Evolutionary conservation across 2,329 filamentous ascomycete genomes (phyloP), one percentile per base, ranked within the genome.

Genomic region (Camillea tinctor): DNA sequence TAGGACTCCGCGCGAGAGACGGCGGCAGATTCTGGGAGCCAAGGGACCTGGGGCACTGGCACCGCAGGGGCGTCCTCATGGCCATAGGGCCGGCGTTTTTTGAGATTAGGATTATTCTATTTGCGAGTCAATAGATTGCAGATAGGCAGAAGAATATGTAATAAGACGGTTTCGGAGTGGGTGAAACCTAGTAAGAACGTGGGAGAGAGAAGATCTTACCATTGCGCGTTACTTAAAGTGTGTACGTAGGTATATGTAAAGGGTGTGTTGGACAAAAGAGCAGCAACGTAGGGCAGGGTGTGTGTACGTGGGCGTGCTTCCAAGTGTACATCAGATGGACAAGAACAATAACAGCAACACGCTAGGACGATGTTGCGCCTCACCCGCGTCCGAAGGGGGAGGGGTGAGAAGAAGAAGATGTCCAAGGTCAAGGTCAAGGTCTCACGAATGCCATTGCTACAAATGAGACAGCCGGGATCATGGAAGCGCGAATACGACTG

Each of bases 51-150:
- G 67, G 73, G 66, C 61, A 69, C 71, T 66, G 72, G 67, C 71
- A 74, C 75, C 64, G 67, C 66, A 72, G 73, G 69, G 66, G 71
- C 68, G 66, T 75, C 75, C 62, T 74, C 75, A 60, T 73, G 71
- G 69, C 71, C 72, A 68, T 76, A 75, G 65, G 74, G 73, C 73
- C 78, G 76, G 60, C 79, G 78, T 72, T 78, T 80, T 72, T 77
- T 80, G 65, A 76, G 71, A 67, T 74, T 73, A 68, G 65, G 72
- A 66, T 72, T 72, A 70, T 71, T 72, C 73, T 75, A 71, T 64
- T 70, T 61, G 66, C 67, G 65, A 66, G 69, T 74, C 71, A 75
- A 73, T 66, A 60, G 60, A 68, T 68, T 66, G 72, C 66, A 72
- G 68, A 68, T 64, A 66, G 56, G 59, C 61, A 57, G 65, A 61